phyloP scores from a whole-genome alignment of 2,329 filamentous ascomycete genomes.

The Ophiostoma ulmi region DNA sequence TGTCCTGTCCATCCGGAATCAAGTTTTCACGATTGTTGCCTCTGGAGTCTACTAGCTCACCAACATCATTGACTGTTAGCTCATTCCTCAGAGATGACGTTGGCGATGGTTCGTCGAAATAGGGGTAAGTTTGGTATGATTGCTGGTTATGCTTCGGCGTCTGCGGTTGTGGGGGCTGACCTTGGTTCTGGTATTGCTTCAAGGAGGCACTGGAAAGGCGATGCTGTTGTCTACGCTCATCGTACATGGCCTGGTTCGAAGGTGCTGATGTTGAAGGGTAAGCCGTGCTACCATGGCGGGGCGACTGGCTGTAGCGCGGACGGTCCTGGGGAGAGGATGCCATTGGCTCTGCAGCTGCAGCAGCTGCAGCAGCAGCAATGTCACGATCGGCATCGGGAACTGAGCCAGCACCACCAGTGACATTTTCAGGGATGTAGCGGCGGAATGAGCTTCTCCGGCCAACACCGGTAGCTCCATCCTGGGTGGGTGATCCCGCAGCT shows the following conservation, averaged over 20 bases:
- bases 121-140: constrained; percentile 19
- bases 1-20: constrained; percentile 52
- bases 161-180: constrained; percentile 20
- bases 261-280: constrained; percentile 49
- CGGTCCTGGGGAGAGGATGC: constrained; percentile 23
- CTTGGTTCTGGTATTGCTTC: constrained; percentile 32
- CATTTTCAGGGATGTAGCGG: constrained; percentile 34
- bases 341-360: constrained; percentile 33
- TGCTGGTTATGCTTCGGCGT: constrained; percentile 11
- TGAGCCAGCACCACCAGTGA: constrained; percentile 19
- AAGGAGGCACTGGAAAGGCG: constrained; percentile 40
- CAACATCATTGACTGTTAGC: constrained; percentile 24
- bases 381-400: constrained; percentile 37
- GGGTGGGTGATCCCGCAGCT: background rate
- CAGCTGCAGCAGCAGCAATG: constrained; percentile 34
- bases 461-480: background rate
- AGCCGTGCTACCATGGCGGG: constrained; percentile 38
- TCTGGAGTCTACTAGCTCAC: constrained; percentile 20
- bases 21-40: constrained; percentile 10
- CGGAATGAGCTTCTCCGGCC: constrained; percentile 38
- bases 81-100: constrained; percentile 37
- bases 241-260: constrained; percentile 31
- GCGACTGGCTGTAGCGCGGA: constrained; percentile 39
- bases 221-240: constrained; percentile 39
- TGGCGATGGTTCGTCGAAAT: constrained; percentile 36